A percentile compares a stretch with the other conserved stretches of the same genome.
Evolutionary conservation across 108 stramenopile species (phyloP).

Genomic region (Hondaea fermentalgiana): DNA sequence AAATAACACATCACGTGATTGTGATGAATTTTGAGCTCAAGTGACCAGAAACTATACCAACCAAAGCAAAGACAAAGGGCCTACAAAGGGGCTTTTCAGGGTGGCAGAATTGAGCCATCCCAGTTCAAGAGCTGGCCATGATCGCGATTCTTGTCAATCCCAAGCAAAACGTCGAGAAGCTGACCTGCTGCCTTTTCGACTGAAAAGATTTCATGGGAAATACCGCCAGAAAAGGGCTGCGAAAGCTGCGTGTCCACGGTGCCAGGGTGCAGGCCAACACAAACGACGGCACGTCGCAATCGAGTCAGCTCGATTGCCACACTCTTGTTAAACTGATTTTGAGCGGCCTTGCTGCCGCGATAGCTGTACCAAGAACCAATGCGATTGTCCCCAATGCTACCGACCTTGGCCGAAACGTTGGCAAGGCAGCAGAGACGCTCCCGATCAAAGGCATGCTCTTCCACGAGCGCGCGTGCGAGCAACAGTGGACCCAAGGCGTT

Average conservation of each 20-base stretch:
- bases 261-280: slow-evolving; percentile 76
- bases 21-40: too few species aligned
- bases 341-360: slow-evolving; percentile 72
- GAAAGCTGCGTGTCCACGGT: slow-evolving; percentile 82
- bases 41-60: too few species aligned
- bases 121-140: not conserved
- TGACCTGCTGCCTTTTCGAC: slow-evolving; percentile 50
- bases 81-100: not conserved
- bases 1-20: too few species aligned
- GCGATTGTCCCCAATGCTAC: slow-evolving; percentile 74
- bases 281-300: slow-evolving; percentile 42
- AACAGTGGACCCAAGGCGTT: slow-evolving; percentile 15
- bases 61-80: too few species aligned
- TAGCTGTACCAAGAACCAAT: slow-evolving; percentile 87
- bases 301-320: slow-evolving; percentile 66
- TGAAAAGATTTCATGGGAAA: slow-evolving; percentile 65
- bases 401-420: slow-evolving; percentile 77
- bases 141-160: slow-evolving; percentile 43
- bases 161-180: slow-evolving; percentile 51
- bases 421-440: slow-evolving; percentile 51
- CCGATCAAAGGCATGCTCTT: not conserved
- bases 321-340: slow-evolving; percentile 73
- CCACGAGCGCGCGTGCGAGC: not conserved
- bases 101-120: not conserved
- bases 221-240: slow-evolving; percentile 73